A percentile compares a stretch with the other conserved stretches of the same genome.
Conservation (phyloP, 2,329 filamentous ascomycete genomes). For the Juglanconis oblonga region DNA sequence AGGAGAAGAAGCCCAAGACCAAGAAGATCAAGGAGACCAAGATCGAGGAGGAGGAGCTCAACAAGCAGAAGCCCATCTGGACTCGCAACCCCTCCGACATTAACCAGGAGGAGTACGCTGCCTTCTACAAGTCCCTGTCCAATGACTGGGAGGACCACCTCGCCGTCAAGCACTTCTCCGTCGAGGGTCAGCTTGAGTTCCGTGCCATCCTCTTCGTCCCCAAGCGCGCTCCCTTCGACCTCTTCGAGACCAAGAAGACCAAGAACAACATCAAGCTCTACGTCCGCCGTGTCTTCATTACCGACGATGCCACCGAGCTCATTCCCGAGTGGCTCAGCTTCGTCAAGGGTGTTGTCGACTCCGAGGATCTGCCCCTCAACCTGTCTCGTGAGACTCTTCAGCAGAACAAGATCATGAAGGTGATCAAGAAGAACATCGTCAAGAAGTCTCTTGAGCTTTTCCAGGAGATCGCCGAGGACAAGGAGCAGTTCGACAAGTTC, state of each 20-base stretch:
- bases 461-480: slow-evolving; percentile 98
- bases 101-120: slow-evolving; percentile 88
- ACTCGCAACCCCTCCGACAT: slow-evolving; percentile 80
- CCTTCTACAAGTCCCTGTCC: slow-evolving; percentile 99
- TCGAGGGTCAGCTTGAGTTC: slow-evolving; percentile 99
- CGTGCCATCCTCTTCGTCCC: slow-evolving; percentile 98
- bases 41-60: slow-evolving; percentile 97
- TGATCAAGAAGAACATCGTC: slow-evolving; percentile 99
- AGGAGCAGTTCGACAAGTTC: slow-evolving; percentile 99
- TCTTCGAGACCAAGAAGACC: slow-evolving; percentile 99
- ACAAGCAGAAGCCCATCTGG: slow-evolving; percentile 92
- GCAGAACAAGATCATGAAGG: slow-evolving; percentile 99
- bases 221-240: slow-evolving; percentile 98
- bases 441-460: slow-evolving; percentile 99
- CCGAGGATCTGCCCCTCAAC: slow-evolving; percentile 98
- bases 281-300: slow-evolving; percentile 99
- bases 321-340: slow-evolving; percentile 99
- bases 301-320: slow-evolving; percentile 97
- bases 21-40: slow-evolving; percentile 99
- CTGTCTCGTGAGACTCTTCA: slow-evolving; percentile 99
- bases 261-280: slow-evolving; percentile 99
- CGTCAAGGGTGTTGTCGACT: slow-evolving; percentile 99
- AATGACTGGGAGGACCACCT: slow-evolving; percentile 99
- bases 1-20: slow-evolving; percentile 92
- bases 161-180: slow-evolving; percentile 99